phyloP scores from a whole-genome alignment of 2,329 filamentous ascomycete genomes.

The Hansfordia pulvinata region DNA sequence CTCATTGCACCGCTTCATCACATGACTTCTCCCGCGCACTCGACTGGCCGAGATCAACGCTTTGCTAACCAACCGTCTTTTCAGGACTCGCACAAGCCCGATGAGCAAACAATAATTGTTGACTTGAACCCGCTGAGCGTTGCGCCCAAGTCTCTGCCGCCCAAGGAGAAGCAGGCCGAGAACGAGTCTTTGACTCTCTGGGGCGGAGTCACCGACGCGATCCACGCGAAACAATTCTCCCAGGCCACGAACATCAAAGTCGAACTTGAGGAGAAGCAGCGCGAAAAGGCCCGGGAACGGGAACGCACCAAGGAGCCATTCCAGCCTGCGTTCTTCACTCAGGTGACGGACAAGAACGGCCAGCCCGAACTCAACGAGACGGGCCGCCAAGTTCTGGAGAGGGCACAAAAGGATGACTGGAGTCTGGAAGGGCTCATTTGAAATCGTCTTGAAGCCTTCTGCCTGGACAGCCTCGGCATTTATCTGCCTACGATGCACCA shows the following conservation, averaged over 20 bases:
- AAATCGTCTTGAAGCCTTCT: background rate
- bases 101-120: conserved; percentile 63
- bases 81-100: conserved; percentile 31
- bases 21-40: background rate
- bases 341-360: conserved; percentile 39
- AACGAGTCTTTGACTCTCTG: conserved; percentile 88
- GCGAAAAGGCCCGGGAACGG: conserved; percentile 70
- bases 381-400: conserved; percentile 33
- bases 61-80: conserved; percentile 4
- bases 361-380: conserved; percentile 41
- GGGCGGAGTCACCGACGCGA: conserved; percentile 77
- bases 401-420: conserved; percentile 40
- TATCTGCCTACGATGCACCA: background rate
- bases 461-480: no score
- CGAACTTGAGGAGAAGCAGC: conserved; percentile 81
- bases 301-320: conserved; percentile 57
- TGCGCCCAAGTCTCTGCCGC: conserved; percentile 66
- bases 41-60: background rate
- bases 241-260: conserved; percentile 79
- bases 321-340: conserved; percentile 78
- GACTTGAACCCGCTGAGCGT: conserved; percentile 78
- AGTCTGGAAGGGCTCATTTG: conserved; percentile 29
- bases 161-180: conserved; percentile 62
- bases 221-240: conserved; percentile 67
- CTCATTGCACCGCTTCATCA: background rate